Base-by-base conservation (phyloP, 2,329 filamentous ascomycete species). In the Calonectria pseudoreteaudii region DNA sequence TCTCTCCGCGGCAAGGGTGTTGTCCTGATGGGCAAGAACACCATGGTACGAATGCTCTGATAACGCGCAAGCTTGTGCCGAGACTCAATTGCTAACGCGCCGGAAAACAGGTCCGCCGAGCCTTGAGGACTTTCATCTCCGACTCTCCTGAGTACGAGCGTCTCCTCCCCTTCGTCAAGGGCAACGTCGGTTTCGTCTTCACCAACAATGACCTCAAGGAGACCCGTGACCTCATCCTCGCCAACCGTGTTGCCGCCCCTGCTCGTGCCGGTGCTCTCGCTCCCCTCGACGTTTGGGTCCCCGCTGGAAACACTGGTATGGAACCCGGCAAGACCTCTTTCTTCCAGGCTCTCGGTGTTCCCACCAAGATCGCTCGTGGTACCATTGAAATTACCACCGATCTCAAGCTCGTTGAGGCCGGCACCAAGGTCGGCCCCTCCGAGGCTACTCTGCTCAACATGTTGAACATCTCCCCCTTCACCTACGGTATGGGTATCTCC, bases 291-390 rank as follows among this genome's bases (percentile, higher is more conserved):
- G 97, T 99, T 86, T 99, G 90, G 91, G 87, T 99, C 81, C 97
- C 97, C 81, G 97, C 96, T 82, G 97, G 97, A 89, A 99, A 99
- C 94, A 99, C 97, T 85, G 97, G 97, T 90, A 99, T 99, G 97
- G 97, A 99, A 89, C 97, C 97, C 86, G 97, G 97, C 89, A 99
- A 99, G 94, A 99, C 97, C 85, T 98, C 97, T 86, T 99, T 99
- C 95, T 99, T 99, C 96, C 97, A 99, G 94, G 97, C 97, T 85
- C 97, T 99, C 89, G 96, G 96, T 95, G 95, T 99, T 87, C 97
- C 97, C 86, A 99, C 97, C 93, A 99, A 99, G 95, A 99, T 99
- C 90, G 97, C 97, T 87, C 97, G 97, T 98, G 97, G 97, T 97
- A 99, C 97, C 90, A 99, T 99, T 90, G 97, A 99, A 95, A 99